These are phyloP conservation scores for Laguncularia racemosa DNA, from an alignment of 345 rosid genomes.

Conservation along the genomic window DNA sequence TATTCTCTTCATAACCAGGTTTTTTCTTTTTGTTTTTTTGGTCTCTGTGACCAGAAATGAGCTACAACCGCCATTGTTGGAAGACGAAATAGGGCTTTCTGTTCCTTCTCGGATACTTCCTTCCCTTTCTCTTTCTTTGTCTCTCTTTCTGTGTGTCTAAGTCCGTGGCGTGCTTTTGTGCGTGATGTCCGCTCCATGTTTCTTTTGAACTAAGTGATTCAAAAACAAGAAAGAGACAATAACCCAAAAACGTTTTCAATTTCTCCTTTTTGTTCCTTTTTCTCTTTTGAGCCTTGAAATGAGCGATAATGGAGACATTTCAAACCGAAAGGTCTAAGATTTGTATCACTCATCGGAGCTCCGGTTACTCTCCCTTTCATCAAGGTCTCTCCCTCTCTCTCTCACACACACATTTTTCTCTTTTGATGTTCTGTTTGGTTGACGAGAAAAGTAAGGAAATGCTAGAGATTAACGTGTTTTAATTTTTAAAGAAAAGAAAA, in stretches of 20 bases:
- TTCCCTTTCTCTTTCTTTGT: slow-evolving; percentile 3
- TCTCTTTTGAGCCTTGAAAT: slow-evolving; percentile 1
- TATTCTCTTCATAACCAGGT: background rate
- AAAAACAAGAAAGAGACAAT: background rate
- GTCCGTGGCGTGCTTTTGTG: background rate
- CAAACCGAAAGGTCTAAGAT: slow-evolving; percentile 26
- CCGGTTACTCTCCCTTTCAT: slow-evolving; percentile 17
- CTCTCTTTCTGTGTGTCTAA: slow-evolving; percentile 1
- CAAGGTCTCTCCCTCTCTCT: slow-evolving; percentile 28
- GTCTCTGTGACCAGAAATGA: background rate
- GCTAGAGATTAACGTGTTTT: no score
- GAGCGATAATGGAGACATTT: slow-evolving; percentile 46
- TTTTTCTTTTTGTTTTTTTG: background rate
- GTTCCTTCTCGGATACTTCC: slow-evolving; percentile 23
- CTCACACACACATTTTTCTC: background rate
- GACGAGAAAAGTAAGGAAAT: no score
- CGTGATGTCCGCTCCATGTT: slow-evolving; percentile 7
- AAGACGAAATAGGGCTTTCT: background rate
- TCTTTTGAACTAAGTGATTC: background rate
- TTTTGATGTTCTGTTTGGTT: no score
- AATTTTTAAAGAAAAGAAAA: no score
- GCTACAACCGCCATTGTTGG: background rate
- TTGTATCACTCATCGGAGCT: slow-evolving; percentile 21
- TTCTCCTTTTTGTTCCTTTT: background rate
- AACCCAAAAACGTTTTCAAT: background rate